Evolutionary conservation across 2,329 filamentous ascomycete genomes (phyloP), one percentile per base, ranked within the genome.

Genomic region (Acrodontium crateriforme): DNA sequence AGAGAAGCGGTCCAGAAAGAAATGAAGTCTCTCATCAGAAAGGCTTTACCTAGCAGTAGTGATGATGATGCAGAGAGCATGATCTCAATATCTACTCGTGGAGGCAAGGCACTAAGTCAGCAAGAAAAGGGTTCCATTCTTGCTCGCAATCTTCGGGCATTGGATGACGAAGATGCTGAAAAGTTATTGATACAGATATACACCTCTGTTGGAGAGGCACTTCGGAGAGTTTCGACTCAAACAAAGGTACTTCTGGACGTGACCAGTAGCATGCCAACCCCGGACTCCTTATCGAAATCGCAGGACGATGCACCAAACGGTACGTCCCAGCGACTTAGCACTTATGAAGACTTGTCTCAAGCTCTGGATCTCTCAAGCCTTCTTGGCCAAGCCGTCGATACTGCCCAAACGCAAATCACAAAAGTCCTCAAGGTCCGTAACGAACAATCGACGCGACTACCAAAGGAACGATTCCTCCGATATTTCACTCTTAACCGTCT

Each of bases 201-300:
- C 47, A 78, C 84, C 11, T 74, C 79, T 18, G 77, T 94, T 6
- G 78, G 87, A 3, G 89, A 98, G 58, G 81, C 81, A 3, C 53
- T 98, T 25, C 69, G 89, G 31, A 70, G 89, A 45, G 60, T 94
- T 6, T 83, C 82, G 11, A 85, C 83, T 1, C 87, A 95, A 50
- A 79, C 89, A 30, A 98, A 98, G 53, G 75, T 95, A 7, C 58
- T 98, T n/a, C 65, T 98, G 7, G 89, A 98, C 53, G 80, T 93
- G 12, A 89, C 85, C 1, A 93, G 84, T 50, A 76, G 72, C 9
- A 65, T 80, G 28, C 63, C 68, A 11, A 51, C 61, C 17, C 56
- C 55, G 9, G 36, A 40, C 14, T 22, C 34, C 8, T 58, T 34
- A 17, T 42, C 40, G 4, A 30, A 44, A 9, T 11, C 19, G n/a